Percentiles rank a stretch among this genome's conserved stretches.
Evolutionary conservation across 805 yeast genomes (phyloP).

Genomic region (Metschnikowia orientalis): DNA sequence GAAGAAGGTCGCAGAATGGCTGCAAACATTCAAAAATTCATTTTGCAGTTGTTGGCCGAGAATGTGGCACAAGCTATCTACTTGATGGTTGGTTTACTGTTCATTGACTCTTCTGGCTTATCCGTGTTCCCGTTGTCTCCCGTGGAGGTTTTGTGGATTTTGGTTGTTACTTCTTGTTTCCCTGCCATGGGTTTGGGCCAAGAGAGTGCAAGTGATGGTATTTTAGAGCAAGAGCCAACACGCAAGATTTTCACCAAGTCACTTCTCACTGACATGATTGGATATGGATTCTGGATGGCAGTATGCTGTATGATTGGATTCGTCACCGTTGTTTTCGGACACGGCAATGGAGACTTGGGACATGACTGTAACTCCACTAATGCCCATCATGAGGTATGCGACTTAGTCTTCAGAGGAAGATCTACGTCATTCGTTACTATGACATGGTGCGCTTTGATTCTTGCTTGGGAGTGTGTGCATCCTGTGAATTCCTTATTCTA

Average conservation of each 20-base stretch:
- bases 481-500: slow-evolving; percentile 31
- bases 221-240: slow-evolving; percentile 36
- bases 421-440: slow-evolving; percentile 36
- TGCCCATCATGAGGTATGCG: slow-evolving; percentile 20
- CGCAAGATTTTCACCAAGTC: slow-evolving; percentile 38
- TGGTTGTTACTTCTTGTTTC: slow-evolving; percentile 21
- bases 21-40: slow-evolving; percentile 19
- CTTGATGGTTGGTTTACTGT: slow-evolving; percentile 70
- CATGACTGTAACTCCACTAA: slow-evolving; percentile 29
- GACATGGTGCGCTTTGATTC: slow-evolving; percentile 40
- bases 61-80: slow-evolving; percentile 51
- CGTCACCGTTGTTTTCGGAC: slow-evolving; percentile 34
- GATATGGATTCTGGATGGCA: slow-evolving; percentile 41
- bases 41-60: slow-evolving; percentile 21
- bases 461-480: slow-evolving; percentile 41
- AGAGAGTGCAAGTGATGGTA: slow-evolving; percentile 37
- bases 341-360: slow-evolving; percentile 39
- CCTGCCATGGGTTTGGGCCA: slow-evolving; percentile 28
- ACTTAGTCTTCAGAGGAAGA: slow-evolving; percentile 35
- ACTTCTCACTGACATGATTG: slow-evolving; percentile 39
- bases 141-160: slow-evolving; percentile 24
- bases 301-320: slow-evolving; percentile 36
- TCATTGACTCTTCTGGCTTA: slow-evolving; percentile 54
- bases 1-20: slow-evolving; percentile 25
- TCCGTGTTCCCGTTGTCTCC: slow-evolving; percentile 77